These are phyloP conservation scores for Hawksworthiomyces lignivorus DNA, from an alignment of 2,329 filamentous ascomycete genomes.

Conservation along the genomic window DNA sequence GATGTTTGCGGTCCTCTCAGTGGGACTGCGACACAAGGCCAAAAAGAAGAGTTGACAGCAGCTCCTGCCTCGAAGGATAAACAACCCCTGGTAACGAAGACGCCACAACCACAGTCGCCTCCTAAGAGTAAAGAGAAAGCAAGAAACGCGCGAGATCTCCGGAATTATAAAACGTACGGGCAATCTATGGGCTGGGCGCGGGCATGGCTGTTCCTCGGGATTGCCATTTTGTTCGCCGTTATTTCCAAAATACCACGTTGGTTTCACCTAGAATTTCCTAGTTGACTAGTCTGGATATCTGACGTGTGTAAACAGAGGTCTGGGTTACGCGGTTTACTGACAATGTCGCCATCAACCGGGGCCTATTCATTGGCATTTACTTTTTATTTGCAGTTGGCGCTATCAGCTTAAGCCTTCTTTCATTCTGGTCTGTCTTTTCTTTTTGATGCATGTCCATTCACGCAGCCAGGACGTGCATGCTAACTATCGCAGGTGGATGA, in stretches of 20 bases:
- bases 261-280: neutral
- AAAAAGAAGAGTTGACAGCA: too few species aligned
- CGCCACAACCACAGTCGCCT: too few species aligned
- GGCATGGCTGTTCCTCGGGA: neutral
- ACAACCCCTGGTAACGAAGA: too few species aligned
- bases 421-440: neutral
- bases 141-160: neutral
- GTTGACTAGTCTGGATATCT: neutral
- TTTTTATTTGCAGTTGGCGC: neutral
- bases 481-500: too few species aligned
- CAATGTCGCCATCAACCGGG: neutral
- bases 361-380: slow-evolving; percentile 1
- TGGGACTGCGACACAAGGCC: too few species aligned
- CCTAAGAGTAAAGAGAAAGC: neutral
- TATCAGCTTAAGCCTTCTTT: neutral
- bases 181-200: slow-evolving; percentile 1
- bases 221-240: neutral
- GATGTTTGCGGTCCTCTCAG: neutral
- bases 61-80: too few species aligned
- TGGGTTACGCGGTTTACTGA: slow-evolving; percentile 1
- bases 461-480: too few species aligned
- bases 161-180: neutral
- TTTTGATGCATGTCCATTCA: too few species aligned
- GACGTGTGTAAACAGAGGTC: neutral
- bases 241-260: neutral